Base-by-base conservation (phyloP, 306 rosid genomes). In the Benincasa hispida region DNA sequence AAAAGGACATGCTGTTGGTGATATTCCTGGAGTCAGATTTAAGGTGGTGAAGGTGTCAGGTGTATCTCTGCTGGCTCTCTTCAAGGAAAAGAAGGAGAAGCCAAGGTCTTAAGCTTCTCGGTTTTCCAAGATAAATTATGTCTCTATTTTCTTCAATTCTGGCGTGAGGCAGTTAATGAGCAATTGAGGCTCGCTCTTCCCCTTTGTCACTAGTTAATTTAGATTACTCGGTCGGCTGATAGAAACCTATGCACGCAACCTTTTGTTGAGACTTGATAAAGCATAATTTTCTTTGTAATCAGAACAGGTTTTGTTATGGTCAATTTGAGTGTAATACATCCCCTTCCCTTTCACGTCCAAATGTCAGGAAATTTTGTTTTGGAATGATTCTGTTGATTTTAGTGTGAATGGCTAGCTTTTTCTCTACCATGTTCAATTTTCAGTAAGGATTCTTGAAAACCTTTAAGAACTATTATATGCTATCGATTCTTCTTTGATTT, bases 1-100 rank as follows among this genome's bases (percentile, higher is more conserved):
- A 15, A 88, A 88, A 70, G 88, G 88, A 18, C 88, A 88, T 37
- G 90, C 88, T 7, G 90, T 88, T 0, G 90, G 93, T 66, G 93
- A 89, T 89, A 87, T 89, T 82, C 90, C 93, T 2, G 93, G 90
- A 74, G 90, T 89, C 21, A 77, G 87, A 72, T 89, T 89, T 62
- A 89, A 89, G 85, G 93, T 85, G 77, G 93, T 89, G 62, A 89
- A 89, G 85, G 90, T 87, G 56, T 89, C 90, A 0, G 88, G 92
- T 5, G 87, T 89, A 47, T 89, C 93, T 37, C 90, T 89, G 54
- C 65, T 87, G 22, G 90, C 92, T 47, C 86, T 89, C 60, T 89
- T 87, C 82, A 87, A 87, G 81, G 90, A 89, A 81, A 89, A 86
- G 83, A 85, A 89, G 86, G 87, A 89, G 84, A 86, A 86, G 85